These are phyloP conservation scores for Aspergillus thermomutatus DNA, from an alignment of 2,329 filamentous ascomycete genomes.

Conservation along the genomic window DNA sequence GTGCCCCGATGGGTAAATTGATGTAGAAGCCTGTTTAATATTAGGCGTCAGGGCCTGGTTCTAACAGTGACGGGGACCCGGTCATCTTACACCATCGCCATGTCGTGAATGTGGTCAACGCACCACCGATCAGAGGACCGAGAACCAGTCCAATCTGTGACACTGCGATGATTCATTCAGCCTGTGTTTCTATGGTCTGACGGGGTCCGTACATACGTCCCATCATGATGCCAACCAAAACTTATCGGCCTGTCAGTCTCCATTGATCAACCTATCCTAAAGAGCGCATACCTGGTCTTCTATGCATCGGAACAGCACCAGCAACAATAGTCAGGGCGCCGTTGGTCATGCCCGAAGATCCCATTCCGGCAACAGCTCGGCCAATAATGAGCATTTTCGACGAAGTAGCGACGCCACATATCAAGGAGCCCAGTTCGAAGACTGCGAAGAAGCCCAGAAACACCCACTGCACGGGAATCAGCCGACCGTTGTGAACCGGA, in stretches of 20 bases:
- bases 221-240: constrained; percentile 18
- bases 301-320: constrained; percentile 21
- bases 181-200: background rate
- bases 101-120: background rate
- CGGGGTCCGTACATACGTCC: constrained; percentile 12
- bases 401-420: constrained; percentile 24
- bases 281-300: constrained; percentile 18
- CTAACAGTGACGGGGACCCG: no score
- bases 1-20: constrained; percentile 38
- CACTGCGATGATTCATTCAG: constrained; percentile 9
- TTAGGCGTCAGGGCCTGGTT: background rate
- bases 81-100: constrained; percentile 23
- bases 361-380: constrained; percentile 27
- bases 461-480: constrained; percentile 13
- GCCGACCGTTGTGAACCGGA: background rate
- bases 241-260: background rate
- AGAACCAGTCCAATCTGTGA: constrained; percentile 33
- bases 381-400: constrained; percentile 30
- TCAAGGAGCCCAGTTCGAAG: constrained; percentile 27
- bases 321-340: constrained; percentile 26
- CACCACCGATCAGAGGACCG: background rate
- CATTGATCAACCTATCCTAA: background rate
- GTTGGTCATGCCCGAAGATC: constrained; percentile 24
- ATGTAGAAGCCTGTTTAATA: constrained; percentile 35
- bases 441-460: constrained; percentile 25